Evolutionary conservation across 1,284 basidiomycete species (phyloP), one percentile per base, ranked within the genome.

Genomic region (Erythrobasidium hasegawianum): DNA sequence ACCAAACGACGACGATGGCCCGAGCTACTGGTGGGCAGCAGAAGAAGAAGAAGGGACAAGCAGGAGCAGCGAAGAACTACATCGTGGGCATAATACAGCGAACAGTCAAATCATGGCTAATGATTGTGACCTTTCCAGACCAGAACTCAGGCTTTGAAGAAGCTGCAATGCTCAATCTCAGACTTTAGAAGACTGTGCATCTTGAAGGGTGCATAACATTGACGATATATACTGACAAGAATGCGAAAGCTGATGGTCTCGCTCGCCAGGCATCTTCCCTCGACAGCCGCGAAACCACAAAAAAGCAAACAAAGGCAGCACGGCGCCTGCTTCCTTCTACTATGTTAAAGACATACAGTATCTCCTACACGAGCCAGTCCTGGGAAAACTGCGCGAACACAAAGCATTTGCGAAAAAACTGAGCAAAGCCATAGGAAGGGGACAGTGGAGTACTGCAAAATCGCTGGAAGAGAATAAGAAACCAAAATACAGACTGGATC

Each of bases 371-470:
- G 96, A 99, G 78, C 96, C 96, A 0, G 87, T 98, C 4, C 82
- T 98, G n/a, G 86, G 85, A 77, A 96, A 93, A 76, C 83, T 99
- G 67, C 83, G 96, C 75, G 93, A 98, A 77, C 95, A 99, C 82
- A 99, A 98, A 79, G 87, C 93, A 0, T 98, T 98, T 73, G 95
- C 96, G 1, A 98, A 97, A 81, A 97, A 97, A 79, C 85, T 99
- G 58, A 87, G 91, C 68, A 84, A 90, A 68, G 95, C 96, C 14
- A 82, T 99, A 56, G 96, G 95, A 24, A 83, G 94, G 69, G 87
- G 88, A 64, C 94, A 99, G 81, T 97, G 93, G 92, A 88, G 86
- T 62, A 86, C 87, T 68, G 96, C 96, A 14, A 96, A 97, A 80
- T 93, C 87, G 72, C 77, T 99, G 60, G 90, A 98, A 78, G 90